Base-by-base conservation (phyloP, 345 rosid species). In the Salix exigua region DNA sequence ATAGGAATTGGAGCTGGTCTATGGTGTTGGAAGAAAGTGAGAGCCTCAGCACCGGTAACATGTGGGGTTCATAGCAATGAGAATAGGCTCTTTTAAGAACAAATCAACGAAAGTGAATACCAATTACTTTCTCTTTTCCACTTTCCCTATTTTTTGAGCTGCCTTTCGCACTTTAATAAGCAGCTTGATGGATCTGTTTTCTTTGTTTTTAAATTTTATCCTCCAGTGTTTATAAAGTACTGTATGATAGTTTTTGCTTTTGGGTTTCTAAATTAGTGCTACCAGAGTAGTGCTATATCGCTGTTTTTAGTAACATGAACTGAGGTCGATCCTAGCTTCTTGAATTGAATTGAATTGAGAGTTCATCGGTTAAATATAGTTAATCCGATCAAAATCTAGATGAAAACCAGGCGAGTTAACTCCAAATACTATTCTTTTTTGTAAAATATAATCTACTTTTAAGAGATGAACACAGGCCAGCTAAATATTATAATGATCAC, bases 1-100 rank as follows among this genome's bases (percentile, higher is more conserved):
- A 19, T 93, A 46, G 97, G 97, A 30, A 77, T 95, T 53, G 97
- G 87, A 65, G 97, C 89, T 40, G 92, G 92, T 10, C 65, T 93
- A 23, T 93, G 96, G 98, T 91, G 85, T 82, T 70, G 87, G 80
- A 91, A 78, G 87, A 92, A 90, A 87, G 88, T 88, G 78, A 90
- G 93, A 82, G 90, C 92, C 69, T 90, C 85, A 83, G 93, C 91
- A 73, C 94, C 97, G 0, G 90, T 92, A 19, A 94, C 98, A 64
- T 86, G 94, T 79, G 97, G 97, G n/a, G 94, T 92, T 87, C 92
- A 92, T 66, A 89, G 83, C 86, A 94, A 86, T 80, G 97, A 92
- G 64, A 94, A 94, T 66, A 89, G 97, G 77, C 86, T 94, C 73
- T 95, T 90, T 81, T 95, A 76, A 86, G 74, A 35, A 63, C 71